Percentiles rank a stretch among this genome's conserved stretches.
phyloP scores from a whole-genome alignment of 805 yeast species.

The Blastobotrys chiropterorum region DNA sequence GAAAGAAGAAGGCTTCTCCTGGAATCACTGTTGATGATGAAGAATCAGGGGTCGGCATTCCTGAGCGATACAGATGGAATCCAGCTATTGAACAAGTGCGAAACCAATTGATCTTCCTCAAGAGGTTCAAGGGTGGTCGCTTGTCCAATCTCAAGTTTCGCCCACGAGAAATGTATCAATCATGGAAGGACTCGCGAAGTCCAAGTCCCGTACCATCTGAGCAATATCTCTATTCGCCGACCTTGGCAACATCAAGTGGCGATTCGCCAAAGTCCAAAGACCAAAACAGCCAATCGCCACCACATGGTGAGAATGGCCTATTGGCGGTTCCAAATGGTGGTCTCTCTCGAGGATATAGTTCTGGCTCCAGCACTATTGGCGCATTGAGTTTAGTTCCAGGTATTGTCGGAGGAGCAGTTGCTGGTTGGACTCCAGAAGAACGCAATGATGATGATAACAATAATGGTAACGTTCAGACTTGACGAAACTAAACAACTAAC shows the following conservation, averaged over 20 bases:
- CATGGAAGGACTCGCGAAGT: constrained; percentile 20
- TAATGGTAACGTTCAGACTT: background rate
- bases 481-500: background rate
- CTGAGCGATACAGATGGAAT: constrained; percentile 31
- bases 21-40: constrained; percentile 17
- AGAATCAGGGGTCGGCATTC: constrained; percentile 20
- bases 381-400: constrained; percentile 49
- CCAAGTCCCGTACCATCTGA: constrained; percentile 16
- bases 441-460: background rate
- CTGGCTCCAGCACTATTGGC: constrained; percentile 30
- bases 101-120: constrained; percentile 31
- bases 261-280: constrained; percentile 4
- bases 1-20: background rate
- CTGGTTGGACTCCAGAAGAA: constrained; percentile 32
- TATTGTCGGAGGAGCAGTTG: constrained; percentile 52
- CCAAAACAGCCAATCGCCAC: constrained; percentile 6
- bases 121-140: constrained; percentile 37
- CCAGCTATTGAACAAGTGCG: constrained; percentile 36
- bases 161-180: constrained; percentile 19
- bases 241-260: constrained; percentile 4
- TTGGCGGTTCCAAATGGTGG: constrained; percentile 18
- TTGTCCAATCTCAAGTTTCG: constrained; percentile 25
- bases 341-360: constrained; percentile 8
- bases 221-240: constrained; percentile 7
- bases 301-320: constrained; percentile 8